phyloP scores from a whole-genome alignment of 345 rosid genomes.

The Brassica incana region DNA sequence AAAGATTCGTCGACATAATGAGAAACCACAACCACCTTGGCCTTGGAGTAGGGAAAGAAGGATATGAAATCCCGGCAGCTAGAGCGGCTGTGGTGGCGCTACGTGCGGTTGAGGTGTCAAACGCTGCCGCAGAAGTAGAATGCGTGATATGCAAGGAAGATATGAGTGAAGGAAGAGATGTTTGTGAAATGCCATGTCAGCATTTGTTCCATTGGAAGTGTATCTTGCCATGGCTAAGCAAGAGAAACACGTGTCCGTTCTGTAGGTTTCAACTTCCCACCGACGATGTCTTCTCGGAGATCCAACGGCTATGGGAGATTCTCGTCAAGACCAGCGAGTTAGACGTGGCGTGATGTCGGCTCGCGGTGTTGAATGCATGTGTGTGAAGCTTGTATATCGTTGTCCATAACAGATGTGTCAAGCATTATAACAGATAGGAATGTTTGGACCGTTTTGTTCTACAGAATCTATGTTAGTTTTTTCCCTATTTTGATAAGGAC shows the following conservation, averaged over 20 bases:
- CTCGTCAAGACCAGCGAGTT: conserved; percentile 40
- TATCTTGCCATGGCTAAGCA: conserved; percentile 76
- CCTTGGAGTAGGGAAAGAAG: conserved; percentile 37
- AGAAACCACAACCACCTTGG: conserved; percentile 35
- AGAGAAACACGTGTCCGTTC: conserved; percentile 85
- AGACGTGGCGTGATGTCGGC: conserved; percentile 26
- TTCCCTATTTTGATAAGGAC: not conserved
- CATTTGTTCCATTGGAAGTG: conserved; percentile 94
- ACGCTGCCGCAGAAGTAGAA: conserved; percentile 33
- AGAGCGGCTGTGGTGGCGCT: conserved; percentile 63
- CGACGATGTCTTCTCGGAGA: conserved; percentile 74
- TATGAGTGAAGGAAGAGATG: conserved; percentile 74
- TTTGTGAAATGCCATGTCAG: conserved; percentile 81
- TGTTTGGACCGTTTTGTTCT: conserved; percentile 24
- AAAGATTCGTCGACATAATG: conserved; percentile 55
- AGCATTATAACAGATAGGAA: not conserved
- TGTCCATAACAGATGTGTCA: conserved; percentile 3
- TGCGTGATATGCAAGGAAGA: conserved; percentile 88
- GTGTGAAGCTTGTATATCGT: conserved; percentile 21
- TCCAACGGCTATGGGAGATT: conserved; percentile 76
- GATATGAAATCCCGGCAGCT: conserved; percentile 57
- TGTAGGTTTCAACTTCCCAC: conserved; percentile 88
- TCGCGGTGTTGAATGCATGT: not conserved
- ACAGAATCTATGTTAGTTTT: conserved; percentile 10
- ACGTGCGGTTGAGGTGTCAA: conserved; percentile 52